Evolutionary conservation across 768 basidiomycete genomes (phyloP).

Genomic region (Amanita rimosa): DNA sequence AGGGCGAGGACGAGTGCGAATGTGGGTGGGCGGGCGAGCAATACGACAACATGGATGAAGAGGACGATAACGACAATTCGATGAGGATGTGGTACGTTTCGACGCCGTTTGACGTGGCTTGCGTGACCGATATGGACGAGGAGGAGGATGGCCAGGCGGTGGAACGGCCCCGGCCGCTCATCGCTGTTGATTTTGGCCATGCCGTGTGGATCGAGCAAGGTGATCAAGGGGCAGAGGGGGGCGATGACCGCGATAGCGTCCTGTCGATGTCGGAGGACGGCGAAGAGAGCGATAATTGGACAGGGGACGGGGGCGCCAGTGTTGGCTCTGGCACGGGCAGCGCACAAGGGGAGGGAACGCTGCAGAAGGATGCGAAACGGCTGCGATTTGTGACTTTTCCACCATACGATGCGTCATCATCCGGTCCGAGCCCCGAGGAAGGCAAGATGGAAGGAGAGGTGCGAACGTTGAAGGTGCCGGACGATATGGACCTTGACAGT

Average conservation of each 20-base stretch:
- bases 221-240: conserved; percentile 8
- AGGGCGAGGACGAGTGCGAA: conserved; percentile 1
- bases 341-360: background rate
- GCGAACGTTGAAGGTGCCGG: conserved; percentile 51
- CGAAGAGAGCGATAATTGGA: conserved; percentile 16
- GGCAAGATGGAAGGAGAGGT: conserved; percentile 28
- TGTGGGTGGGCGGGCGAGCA: conserved; percentile 6
- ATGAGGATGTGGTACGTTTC: conserved; percentile 65
- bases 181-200: conserved; percentile 84
- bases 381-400: conserved; percentile 5
- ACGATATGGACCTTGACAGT: conserved; percentile 48
- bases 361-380: conserved; percentile 1
- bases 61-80: conserved; percentile 7
- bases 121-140: conserved; percentile 40
- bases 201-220: conserved; percentile 71
- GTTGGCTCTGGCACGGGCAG: background rate
- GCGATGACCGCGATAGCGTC: conserved; percentile 2
- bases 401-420: background rate
- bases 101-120: conserved; percentile 62
- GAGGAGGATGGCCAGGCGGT: conserved; percentile 24
- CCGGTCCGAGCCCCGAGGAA: background rate
- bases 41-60: conserved; percentile 5
- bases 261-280: conserved; percentile 11
- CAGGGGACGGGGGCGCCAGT: background rate
- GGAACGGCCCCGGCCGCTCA: conserved; percentile 53